Evolutionary conservation across 1,139 yeast species (phyloP), one percentile per base, ranked within the genome.

Genomic region (Debaryomyces subglobosus): DNA sequence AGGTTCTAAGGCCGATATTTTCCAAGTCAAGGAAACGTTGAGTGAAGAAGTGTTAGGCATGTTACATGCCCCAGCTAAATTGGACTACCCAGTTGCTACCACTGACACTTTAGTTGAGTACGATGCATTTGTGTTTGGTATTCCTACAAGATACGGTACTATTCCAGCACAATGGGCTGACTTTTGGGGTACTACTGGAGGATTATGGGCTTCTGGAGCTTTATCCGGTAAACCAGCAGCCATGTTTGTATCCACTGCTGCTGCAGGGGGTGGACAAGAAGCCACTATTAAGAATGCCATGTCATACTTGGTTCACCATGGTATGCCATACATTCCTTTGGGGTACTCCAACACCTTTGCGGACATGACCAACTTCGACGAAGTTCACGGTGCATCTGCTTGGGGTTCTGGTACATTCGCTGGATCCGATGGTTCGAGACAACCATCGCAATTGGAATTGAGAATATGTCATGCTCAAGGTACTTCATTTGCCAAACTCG

Each of bases 361-460:
- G 12, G 64, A 65, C 35, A 53, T 74, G 43, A 58, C 76, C 38
- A 63, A 63, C 50, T 49, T 73, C 36, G 67, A 66, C 1, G 79
- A 74, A 57, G 61, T 65, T 38, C 79, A 73, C 51, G 82, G 82
- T 54, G 74, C 74, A 49, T 67, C 80, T 47, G 72, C 83, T 29
- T 79, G 76, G 72, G 83, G 83, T 61, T 74, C 83, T 20, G 82
- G 82, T 53, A 63, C 78, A 15, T 62, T 66, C 51, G 81, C 84
- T 36, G 79, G 75, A 47, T 53, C 68, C 23, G 82, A 77, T 58
- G 83, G 83, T 46, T 69, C 79, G 12, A 74, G 79, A 68, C 66
- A 62, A 50, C 75, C 80, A 23, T 52, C 69, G 45, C 69, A 64
- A 42, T 54, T 68, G 41, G 84, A 79, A 57, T 60, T 67, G 59